Percentiles rank a stretch among this genome's conserved stretches.
Conservation (phyloP, 805 yeast species). For the Pichia paraexigua region DNA sequence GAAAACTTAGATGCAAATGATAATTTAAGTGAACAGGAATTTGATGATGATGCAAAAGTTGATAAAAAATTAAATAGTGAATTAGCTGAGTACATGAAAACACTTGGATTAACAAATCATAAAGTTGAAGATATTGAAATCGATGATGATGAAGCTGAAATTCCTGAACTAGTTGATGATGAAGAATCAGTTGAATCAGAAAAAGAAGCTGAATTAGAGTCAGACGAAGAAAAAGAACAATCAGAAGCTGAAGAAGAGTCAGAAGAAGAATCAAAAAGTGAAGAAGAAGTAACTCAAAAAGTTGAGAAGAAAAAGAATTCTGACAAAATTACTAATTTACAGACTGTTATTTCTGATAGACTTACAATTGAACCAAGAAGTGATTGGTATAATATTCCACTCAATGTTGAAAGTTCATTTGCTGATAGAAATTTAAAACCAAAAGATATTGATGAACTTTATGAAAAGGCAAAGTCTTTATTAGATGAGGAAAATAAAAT, state of each 20-base stretch:
- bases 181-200: conserved; percentile 30
- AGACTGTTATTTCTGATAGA: conserved; percentile 49
- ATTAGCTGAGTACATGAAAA: conserved; percentile 53
- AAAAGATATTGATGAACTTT: conserved; percentile 52
- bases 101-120: conserved; percentile 50
- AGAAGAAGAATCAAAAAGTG: conserved; percentile 22
- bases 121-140: conserved; percentile 30
- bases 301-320: conserved; percentile 23
- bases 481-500: conserved; percentile 63
- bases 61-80: conserved; percentile 45
- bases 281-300: conserved; percentile 22
- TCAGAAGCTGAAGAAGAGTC: conserved; percentile 21
- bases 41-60: conserved; percentile 37
- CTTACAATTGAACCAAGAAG: conserved; percentile 52
- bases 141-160: conserved; percentile 30
- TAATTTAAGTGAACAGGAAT: conserved; percentile 41
- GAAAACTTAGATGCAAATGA: conserved; percentile 41
- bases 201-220: conserved; percentile 22
- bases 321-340: conserved; percentile 27
- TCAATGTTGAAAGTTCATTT: conserved; percentile 24
- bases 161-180: conserved; percentile 33
- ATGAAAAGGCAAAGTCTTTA: conserved; percentile 56
- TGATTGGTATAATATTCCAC: conserved; percentile 70
- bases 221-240: conserved; percentile 26
- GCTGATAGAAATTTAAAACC: conserved; percentile 34